phyloP scores from a whole-genome alignment of 2,329 filamentous ascomycete species.

The Alternaria incomplexa region DNA sequence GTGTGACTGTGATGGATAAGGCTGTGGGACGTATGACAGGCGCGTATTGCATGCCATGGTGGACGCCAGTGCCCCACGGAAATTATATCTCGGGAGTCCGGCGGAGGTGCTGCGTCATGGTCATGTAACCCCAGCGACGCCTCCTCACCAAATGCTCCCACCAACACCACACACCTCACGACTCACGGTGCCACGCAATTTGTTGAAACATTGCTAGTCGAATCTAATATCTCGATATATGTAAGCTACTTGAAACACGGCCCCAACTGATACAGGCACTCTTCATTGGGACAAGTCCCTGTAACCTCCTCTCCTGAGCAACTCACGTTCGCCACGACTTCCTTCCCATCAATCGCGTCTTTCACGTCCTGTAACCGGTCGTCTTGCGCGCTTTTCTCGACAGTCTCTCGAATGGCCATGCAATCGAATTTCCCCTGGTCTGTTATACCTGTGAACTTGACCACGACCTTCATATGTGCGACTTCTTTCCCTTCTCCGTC shows the following conservation, averaged over 20 bases:
- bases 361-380: neutral
- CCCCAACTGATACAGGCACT: conserved; percentile 5
- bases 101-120: conserved; percentile 11
- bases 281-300: conserved; percentile 1
- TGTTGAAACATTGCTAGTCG: neutral
- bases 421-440: conserved; percentile 10
- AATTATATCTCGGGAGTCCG: conserved; percentile 12
- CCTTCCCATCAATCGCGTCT: neutral
- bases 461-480: conserved; percentile 1
- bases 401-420: neutral
- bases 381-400: neutral
- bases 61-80: conserved; percentile 3
- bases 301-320: conserved; percentile 3
- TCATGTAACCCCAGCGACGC: neutral
- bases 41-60: conserved; percentile 1
- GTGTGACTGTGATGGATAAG: neutral
- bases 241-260: neutral
- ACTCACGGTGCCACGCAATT: neutral
- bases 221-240: neutral
- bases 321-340: neutral
- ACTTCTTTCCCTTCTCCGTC: neutral
- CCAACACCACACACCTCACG: neutral
- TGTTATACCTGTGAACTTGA: neutral
- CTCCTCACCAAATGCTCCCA: neutral
- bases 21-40: neutral